phyloP scores from a whole-genome alignment of 768 basidiomycete species.

The Leccinum olivaceopallidum region DNA sequence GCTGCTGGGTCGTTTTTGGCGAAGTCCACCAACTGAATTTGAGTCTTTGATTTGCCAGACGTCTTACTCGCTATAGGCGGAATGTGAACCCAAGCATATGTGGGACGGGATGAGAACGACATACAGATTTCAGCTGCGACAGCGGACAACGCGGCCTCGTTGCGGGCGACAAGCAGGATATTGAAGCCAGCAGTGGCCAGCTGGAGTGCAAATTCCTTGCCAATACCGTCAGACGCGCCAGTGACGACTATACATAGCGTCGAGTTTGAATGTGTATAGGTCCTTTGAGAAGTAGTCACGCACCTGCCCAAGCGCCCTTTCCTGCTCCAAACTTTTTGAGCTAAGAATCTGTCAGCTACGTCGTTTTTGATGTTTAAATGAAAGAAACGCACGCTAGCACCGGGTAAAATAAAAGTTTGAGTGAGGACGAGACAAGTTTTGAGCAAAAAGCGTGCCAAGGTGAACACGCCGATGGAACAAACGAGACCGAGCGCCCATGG shows the following conservation, averaged over 20 bases:
- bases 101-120: not conserved
- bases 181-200: constrained; percentile 89
- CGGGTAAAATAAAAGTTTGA: constrained; percentile 74
- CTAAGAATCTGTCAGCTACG: constrained; percentile 38
- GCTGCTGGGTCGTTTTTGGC: constrained; percentile 53
- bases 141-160: constrained; percentile 56
- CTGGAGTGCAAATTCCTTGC: constrained; percentile 90
- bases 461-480: constrained; percentile 54
- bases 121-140: constrained; percentile 77
- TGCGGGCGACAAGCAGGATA: constrained; percentile 80
- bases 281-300: not conserved
- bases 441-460: constrained; percentile 51
- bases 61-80: constrained; percentile 36
- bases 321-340: constrained; percentile 79
- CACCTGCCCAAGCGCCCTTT: constrained; percentile 86
- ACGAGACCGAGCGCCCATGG: constrained; percentile 37
- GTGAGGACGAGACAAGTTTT: constrained; percentile 64
- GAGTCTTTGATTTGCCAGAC: constrained; percentile 53
- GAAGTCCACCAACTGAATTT: constrained; percentile 75
- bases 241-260: constrained; percentile 63
- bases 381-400: constrained; percentile 49
- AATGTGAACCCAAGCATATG: not conserved
- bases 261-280: not conserved
- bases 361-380: no score
- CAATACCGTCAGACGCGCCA: constrained; percentile 95